Evolutionary conservation across 148 eudicot genomes (phyloP).

Genomic region (Gaultheria prostrata): DNA sequence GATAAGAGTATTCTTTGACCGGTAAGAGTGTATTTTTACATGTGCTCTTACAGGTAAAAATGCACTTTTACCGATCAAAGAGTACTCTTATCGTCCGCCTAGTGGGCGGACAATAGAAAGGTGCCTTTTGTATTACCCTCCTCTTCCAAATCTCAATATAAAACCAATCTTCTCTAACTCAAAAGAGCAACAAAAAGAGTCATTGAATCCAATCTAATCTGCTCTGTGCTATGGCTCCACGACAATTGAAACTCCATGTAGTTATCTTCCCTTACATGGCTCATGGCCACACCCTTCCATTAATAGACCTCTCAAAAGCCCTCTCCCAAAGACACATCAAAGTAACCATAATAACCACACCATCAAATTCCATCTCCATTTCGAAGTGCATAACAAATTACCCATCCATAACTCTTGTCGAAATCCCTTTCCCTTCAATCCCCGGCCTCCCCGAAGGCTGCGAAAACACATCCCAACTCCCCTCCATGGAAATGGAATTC

Average conservation of each 20-base stretch:
- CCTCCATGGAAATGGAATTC: conserved; percentile 28
- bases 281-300: conserved; percentile 37
- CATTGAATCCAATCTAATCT: not conserved
- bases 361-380: conserved; percentile 21
- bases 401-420: conserved; percentile 15
- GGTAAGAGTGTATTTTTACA: too few species aligned
- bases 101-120: too few species aligned
- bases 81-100: too few species aligned
- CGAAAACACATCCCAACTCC: conserved; percentile 33
- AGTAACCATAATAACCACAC: conserved; percentile 26
- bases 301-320: conserved; percentile 31
- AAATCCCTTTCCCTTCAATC: conserved; percentile 24
- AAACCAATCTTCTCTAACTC: not conserved
- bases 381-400: not conserved
- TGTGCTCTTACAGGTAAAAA: too few species aligned
- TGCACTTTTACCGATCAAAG: too few species aligned
- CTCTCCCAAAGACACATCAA: conserved; percentile 20
- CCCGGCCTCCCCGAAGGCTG: conserved; percentile 27
- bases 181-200: not conserved
- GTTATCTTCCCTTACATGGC: conserved; percentile 39
- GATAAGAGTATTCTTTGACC: too few species aligned
- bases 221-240: conserved; percentile 20
- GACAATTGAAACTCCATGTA: conserved; percentile 15
- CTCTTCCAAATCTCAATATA: too few species aligned
- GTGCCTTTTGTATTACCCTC: too few species aligned